These are phyloP conservation scores for Wickerhamiella occidentalis DNA, from an alignment of 805 yeast genomes.

Conservation along the genomic window DNA sequence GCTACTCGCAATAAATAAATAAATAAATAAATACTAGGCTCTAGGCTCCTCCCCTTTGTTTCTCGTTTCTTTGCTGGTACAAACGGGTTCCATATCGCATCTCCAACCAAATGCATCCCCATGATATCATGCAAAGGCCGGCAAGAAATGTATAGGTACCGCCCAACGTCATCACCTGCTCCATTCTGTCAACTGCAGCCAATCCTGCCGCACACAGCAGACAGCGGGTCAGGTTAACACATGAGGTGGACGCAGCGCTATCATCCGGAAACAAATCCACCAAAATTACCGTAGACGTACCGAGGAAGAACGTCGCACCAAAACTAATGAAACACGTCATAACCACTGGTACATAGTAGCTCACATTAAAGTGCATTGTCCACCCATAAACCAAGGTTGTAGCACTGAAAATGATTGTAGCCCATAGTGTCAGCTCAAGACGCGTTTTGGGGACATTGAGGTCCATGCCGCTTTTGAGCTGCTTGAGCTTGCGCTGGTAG, in stretches of 20 bases:
- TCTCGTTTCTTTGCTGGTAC: not conserved
- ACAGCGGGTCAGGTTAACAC: constrained; percentile 63
- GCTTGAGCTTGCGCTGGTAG: constrained; percentile 30
- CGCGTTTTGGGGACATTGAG: constrained; percentile 43
- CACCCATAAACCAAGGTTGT: constrained; percentile 55
- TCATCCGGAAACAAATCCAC: constrained; percentile 65
- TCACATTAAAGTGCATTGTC: constrained; percentile 43
- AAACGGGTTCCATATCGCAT: constrained; percentile 6
- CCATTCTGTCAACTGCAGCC: constrained; percentile 56
- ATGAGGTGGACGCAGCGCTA: constrained; percentile 63
- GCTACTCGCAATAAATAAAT: no score
- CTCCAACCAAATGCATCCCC: constrained; percentile 12
- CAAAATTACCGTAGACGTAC: constrained; percentile 50
- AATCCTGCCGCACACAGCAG: constrained; percentile 57
- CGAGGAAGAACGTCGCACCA: constrained; percentile 46
- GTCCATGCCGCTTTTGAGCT: constrained; percentile 25
- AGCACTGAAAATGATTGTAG: constrained; percentile 33
- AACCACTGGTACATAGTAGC: constrained; percentile 45
- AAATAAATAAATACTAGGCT: not conserved
- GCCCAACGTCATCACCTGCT: constrained; percentile 45
- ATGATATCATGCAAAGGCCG: constrained; percentile 26
- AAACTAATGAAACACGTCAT: constrained; percentile 45
- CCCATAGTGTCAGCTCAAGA: constrained; percentile 35
- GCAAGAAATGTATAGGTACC: constrained; percentile 70
- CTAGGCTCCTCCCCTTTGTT: not conserved